Evolutionary conservation across 2,329 filamentous ascomycete genomes (phyloP).

Genomic region (Aschersonia sp.): DNA sequence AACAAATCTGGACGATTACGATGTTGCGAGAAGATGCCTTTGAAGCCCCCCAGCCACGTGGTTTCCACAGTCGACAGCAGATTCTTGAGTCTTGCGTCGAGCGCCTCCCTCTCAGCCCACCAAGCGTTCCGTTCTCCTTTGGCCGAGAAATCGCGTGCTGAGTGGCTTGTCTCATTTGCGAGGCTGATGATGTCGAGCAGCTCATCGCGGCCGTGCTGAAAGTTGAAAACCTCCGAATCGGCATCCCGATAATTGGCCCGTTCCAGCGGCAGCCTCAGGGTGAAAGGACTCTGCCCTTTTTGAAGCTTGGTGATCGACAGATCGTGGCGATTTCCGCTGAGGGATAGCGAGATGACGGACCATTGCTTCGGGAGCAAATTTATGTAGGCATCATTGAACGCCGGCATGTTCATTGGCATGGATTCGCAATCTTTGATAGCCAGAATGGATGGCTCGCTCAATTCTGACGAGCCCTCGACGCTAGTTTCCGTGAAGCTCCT

Average conservation of each 20-base stretch:
- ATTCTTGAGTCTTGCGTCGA: constrained; percentile 64
- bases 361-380: constrained; percentile 72
- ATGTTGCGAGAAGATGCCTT: constrained; percentile 77
- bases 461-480: neutral
- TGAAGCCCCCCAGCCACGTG: constrained; percentile 91
- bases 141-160: constrained; percentile 51
- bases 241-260: constrained; percentile 68
- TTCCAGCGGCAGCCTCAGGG: constrained; percentile 73
- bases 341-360: constrained; percentile 72
- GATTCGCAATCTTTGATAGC: constrained; percentile 15
- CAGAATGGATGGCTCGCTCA: neutral
- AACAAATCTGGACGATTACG: constrained; percentile 47
- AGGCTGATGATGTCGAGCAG: constrained; percentile 67
- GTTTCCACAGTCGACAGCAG: constrained; percentile 78
- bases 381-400: constrained; percentile 68
- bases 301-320: constrained; percentile 81
- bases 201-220: constrained; percentile 64
- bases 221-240: constrained; percentile 68
- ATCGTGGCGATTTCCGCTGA: constrained; percentile 72
- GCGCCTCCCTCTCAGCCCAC: constrained; percentile 74
- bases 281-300: constrained; percentile 61
- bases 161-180: constrained; percentile 74
- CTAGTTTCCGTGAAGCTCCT: neutral
- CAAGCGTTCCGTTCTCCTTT: constrained; percentile 68
- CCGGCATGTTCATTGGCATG: constrained; percentile 34